Percentiles rank a stretch among this genome's conserved stretches.
Conservation (phyloP, 2,329 filamentous ascomycete genomes). For the Penicillium sp. region DNA sequence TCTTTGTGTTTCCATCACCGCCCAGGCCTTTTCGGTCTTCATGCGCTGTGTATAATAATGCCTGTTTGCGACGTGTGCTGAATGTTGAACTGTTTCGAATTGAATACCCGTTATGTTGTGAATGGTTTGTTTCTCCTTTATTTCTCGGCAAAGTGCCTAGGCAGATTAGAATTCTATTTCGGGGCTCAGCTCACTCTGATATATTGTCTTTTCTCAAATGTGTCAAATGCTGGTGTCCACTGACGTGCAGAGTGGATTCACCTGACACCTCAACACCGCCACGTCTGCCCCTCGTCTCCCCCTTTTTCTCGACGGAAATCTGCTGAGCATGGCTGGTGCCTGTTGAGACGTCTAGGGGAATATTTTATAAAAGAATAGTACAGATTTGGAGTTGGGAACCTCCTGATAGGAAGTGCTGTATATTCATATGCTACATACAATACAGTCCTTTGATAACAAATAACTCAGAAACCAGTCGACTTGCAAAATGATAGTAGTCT, state of each 20-base stretch:
- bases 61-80: conserved; percentile 8
- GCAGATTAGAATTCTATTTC: background rate
- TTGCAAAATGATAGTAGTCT: background rate
- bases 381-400: background rate
- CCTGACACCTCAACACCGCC: conserved; percentile 10
- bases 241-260: conserved; percentile 4
- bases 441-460: background rate
- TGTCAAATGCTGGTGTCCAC: conserved; percentile 1
- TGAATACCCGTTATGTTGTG: conserved; percentile 20
- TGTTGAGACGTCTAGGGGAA: background rate
- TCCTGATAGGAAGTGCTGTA: background rate
- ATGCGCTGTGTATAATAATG: conserved; percentile 27
- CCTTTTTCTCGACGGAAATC: background rate
- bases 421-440: background rate
- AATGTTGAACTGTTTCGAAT: conserved; percentile 8
- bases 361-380: background rate
- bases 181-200: background rate
- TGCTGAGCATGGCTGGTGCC: too few species aligned
- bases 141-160: conserved; percentile 7
- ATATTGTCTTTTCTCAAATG: background rate
- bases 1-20: conserved; percentile 14
- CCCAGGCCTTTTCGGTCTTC: conserved; percentile 9
- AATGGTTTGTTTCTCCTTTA: conserved; percentile 2
- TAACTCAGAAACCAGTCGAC: background rate
- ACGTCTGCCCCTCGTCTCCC: conserved; percentile 10